Evolutionary conservation across 331 rosid species (phyloP).

Genomic region (Pyrus hybrid): DNA sequence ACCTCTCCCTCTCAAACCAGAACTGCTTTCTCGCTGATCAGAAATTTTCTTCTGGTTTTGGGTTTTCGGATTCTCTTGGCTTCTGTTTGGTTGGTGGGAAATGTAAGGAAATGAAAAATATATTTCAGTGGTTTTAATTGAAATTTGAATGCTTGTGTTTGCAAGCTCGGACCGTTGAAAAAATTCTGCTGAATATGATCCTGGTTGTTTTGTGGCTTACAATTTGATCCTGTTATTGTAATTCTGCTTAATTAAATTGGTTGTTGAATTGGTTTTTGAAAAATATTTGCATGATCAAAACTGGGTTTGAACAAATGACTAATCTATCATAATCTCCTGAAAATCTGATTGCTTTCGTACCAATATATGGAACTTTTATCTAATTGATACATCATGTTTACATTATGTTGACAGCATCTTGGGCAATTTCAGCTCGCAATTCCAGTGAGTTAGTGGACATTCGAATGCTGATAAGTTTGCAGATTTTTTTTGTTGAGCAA

Average conservation of each 20-base stretch:
- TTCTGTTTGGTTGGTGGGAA: background rate
- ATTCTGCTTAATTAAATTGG: background rate
- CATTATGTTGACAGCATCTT: too few species aligned
- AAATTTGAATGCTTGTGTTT: background rate
- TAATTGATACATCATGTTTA: too few species aligned
- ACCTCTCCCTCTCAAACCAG: background rate
- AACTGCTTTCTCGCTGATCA: background rate
- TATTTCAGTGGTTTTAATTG: background rate
- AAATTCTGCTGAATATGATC: background rate
- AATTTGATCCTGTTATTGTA: background rate
- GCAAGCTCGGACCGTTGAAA: background rate
- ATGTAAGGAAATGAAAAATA: background rate
- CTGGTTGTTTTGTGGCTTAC: background rate
- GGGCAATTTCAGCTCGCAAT: too few species aligned
- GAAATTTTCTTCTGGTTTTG: background rate
- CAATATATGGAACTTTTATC: too few species aligned
- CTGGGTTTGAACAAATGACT: background rate
- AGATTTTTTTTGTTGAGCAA: too few species aligned
- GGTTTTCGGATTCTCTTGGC: background rate
- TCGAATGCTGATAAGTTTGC: too few species aligned
- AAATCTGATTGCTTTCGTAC: too few species aligned
- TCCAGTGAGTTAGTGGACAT: too few species aligned
- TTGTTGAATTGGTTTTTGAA: background rate
- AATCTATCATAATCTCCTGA: too few species aligned
- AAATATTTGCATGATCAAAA: background rate